Evolutionary conservation across 1,284 basidiomycete species (phyloP).

Genomic region (Boletus smithii): DNA sequence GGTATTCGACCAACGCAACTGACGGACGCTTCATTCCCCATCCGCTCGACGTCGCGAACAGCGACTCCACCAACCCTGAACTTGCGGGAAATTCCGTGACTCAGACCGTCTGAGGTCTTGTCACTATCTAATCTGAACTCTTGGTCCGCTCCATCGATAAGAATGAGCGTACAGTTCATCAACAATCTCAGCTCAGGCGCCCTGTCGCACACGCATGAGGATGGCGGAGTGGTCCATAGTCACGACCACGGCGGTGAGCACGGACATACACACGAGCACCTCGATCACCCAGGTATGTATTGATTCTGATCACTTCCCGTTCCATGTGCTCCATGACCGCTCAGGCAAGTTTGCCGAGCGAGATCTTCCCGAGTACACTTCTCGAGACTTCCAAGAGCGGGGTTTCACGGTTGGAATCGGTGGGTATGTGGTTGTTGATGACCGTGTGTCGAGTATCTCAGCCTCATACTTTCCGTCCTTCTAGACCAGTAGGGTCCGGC

Average conservation of each 20-base stretch:
- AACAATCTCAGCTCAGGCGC: constrained; percentile 51
- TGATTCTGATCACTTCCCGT: neutral
- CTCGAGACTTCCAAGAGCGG: constrained; percentile 85
- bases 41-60: neutral
- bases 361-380: constrained; percentile 86
- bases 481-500: constrained; percentile 92
- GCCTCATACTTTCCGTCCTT: constrained; percentile 7
- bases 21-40: constrained; percentile 26
- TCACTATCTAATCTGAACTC: too few species aligned
- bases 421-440: constrained; percentile 56
- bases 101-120: too few species aligned
- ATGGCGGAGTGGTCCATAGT: constrained; percentile 23
- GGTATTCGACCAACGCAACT: constrained; percentile 29
- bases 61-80: too few species aligned
- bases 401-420: constrained; percentile 98
- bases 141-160: too few species aligned
- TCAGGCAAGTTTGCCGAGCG: constrained; percentile 89
- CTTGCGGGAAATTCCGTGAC: constrained; percentile 19
- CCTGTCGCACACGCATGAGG: constrained; percentile 43
- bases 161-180: constrained; percentile 73
- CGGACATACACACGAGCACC: constrained; percentile 88
- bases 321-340: constrained; percentile 9
- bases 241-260: constrained; percentile 62
- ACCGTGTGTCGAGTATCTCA: constrained; percentile 1
- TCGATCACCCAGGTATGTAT: constrained; percentile 79